phyloP scores from a whole-genome alignment of 208 protist genomes.

The Leptomonas pyrrhocoris region DNA sequence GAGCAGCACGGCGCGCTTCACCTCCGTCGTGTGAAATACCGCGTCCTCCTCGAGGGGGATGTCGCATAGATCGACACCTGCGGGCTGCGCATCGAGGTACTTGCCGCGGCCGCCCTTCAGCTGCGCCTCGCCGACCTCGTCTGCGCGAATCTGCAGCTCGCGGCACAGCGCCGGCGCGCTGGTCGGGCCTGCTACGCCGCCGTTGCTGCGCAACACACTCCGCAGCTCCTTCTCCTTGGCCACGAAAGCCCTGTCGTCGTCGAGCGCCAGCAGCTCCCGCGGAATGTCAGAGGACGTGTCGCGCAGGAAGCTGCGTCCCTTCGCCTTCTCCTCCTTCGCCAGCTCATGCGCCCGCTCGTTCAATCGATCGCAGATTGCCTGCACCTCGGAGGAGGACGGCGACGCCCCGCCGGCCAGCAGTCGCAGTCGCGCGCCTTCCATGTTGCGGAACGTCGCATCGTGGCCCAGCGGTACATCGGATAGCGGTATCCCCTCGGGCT shows the following conservation, averaged over 20 bases:
- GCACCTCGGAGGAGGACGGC: slow-evolving; percentile 38
- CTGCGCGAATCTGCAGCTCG: slow-evolving; percentile 52
- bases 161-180: slow-evolving; percentile 37
- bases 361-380: slow-evolving; percentile 49
- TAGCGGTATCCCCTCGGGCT: slow-evolving; percentile 71
- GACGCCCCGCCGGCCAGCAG: slow-evolving; percentile 36
- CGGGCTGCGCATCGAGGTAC: slow-evolving; percentile 59
- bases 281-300: slow-evolving; percentile 55
- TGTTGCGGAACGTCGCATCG: slow-evolving; percentile 48
- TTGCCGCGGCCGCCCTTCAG: slow-evolving; percentile 49
- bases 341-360: slow-evolving; percentile 70
- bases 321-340: slow-evolving; percentile 51
- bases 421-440: slow-evolving; percentile 48
- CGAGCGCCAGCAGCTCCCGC: slow-evolving; percentile 44
- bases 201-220: slow-evolving; percentile 19
- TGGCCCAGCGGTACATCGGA: slow-evolving; percentile 58
- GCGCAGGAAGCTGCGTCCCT: slow-evolving; percentile 56
- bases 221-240: slow-evolving; percentile 56
- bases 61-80: slow-evolving; percentile 64
- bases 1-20: slow-evolving; percentile 65
- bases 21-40: slow-evolving; percentile 50
- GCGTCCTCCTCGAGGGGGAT: slow-evolving; percentile 63
- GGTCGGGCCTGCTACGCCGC: slow-evolving; percentile 30
- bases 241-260: slow-evolving; percentile 49
- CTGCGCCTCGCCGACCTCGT: slow-evolving; percentile 50